Conservation (phyloP, 2,329 filamentous ascomycete genomes). For the Helotiales sp. region DNA sequence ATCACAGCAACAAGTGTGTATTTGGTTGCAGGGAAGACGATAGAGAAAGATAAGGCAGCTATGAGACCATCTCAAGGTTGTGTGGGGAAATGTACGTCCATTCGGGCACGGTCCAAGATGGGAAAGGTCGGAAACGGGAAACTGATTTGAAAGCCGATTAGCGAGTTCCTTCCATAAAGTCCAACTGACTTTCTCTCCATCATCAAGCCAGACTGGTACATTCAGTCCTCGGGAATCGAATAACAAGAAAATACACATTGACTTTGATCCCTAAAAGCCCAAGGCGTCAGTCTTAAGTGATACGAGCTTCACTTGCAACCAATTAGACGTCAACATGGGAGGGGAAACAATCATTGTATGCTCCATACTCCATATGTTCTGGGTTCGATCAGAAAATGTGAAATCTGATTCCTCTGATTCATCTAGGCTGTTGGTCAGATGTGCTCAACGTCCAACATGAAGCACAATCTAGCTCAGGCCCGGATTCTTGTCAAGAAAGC, state of each 20-base stretch:
- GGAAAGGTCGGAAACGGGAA: background rate
- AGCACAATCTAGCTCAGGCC: slow-evolving; percentile 17
- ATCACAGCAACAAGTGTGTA: background rate
- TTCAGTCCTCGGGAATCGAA: background rate
- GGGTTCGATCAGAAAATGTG: background rate
- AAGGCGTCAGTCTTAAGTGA: too few relatives aligned
- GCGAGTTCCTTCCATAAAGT: background rate
- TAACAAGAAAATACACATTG: background rate
- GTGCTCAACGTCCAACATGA: slow-evolving; percentile 20
- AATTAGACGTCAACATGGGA: slow-evolving; percentile 14
- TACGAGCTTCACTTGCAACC: background rate
- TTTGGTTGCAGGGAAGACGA: background rate
- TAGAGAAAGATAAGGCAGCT: background rate
- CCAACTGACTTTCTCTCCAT: background rate
- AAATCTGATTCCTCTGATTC: background rate
- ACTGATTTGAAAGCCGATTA: slow-evolving; percentile 1
- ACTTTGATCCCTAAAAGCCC: too few relatives aligned
- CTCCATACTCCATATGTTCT: background rate
- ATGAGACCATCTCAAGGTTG: background rate
- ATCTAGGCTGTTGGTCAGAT: slow-evolving; percentile 18
- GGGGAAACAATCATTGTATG: slow-evolving; percentile 16
- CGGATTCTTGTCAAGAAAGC: slow-evolving; percentile 16
- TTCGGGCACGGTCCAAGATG: background rate
- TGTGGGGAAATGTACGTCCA: background rate
- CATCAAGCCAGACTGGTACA: background rate